A percentile compares a stretch with the other conserved stretches of the same genome.
These are phyloP conservation scores for Candida sp. DNA, from an alignment of 1,139 yeast species.

Conservation along the genomic window DNA sequence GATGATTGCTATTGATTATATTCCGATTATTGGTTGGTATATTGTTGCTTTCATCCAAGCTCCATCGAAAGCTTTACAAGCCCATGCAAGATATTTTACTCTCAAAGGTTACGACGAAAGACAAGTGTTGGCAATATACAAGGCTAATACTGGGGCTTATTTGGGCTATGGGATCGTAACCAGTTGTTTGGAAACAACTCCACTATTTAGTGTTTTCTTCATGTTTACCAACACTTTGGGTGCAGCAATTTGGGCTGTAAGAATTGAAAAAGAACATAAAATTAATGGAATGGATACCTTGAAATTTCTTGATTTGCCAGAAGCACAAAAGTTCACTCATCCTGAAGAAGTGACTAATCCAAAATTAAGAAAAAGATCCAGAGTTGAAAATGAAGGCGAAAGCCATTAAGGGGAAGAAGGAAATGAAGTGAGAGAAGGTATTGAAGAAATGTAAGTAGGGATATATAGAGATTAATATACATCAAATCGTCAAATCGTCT, in stretches of 20 bases:
- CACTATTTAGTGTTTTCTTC: conserved; percentile 57
- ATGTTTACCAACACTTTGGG: conserved; percentile 67
- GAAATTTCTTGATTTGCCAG: background rate
- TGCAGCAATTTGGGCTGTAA: conserved; percentile 69
- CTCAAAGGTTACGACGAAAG: conserved; percentile 51
- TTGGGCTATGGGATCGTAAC: conserved; percentile 59
- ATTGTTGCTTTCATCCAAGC: conserved; percentile 53
- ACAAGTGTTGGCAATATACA: conserved; percentile 28
- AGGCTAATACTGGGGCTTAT: conserved; percentile 28
- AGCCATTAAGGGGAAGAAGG: too few relatives aligned
- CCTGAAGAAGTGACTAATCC: conserved; percentile 2
- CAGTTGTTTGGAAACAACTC: conserved; percentile 55
- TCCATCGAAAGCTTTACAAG: conserved; percentile 53
- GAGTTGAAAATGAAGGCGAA: conserved; percentile 2
- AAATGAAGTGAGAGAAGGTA: too few relatives aligned
- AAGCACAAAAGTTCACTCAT: background rate
- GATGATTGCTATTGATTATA: conserved; percentile 39
- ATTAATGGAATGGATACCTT: conserved; percentile 2
- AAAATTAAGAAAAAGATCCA: conserved; percentile 5
- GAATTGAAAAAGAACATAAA: conserved; percentile 18
- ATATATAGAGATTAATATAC: background rate
- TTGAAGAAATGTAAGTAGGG: background rate
- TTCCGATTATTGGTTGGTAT: conserved; percentile 64
- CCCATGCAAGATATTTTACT: conserved; percentile 59
- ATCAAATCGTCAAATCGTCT: background rate